Conservation (phyloP, 257 asterid genomes). For the Fraxinus cuspidata region DNA sequence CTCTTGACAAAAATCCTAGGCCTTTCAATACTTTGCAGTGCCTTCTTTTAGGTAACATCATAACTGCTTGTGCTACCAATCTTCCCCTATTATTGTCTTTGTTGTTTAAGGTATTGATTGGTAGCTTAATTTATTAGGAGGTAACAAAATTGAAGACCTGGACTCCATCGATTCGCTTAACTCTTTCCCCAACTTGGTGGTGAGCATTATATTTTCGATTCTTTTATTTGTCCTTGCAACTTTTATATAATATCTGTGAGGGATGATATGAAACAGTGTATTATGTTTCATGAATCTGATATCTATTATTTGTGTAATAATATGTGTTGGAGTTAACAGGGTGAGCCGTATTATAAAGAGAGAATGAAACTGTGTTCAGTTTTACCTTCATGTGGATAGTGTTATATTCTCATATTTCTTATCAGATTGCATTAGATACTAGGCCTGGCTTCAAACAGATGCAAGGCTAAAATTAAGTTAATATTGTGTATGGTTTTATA, state of each 20-base stretch:
- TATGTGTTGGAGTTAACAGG: constrained; percentile 3
- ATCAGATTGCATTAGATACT: neutral
- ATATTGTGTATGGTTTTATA: neutral
- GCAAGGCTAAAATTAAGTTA: neutral
- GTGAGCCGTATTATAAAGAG: neutral
- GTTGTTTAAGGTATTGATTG: constrained; percentile 24
- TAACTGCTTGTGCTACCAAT: neutral
- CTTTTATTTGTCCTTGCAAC: neutral
- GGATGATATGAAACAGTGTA: neutral
- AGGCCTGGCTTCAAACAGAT: neutral
- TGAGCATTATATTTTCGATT: constrained; percentile 40
- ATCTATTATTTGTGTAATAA: neutral
- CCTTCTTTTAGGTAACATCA: constrained; percentile 74
- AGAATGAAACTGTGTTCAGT: neutral
- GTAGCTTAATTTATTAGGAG: constrained; percentile 54
- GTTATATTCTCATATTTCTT: neutral
- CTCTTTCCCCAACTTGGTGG: constrained; percentile 74
- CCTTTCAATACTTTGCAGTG: constrained; percentile 69
- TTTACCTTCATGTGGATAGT: neutral
- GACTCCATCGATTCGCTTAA: constrained; percentile 76
- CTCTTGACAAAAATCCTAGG: constrained; percentile 37
- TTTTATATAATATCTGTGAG: constrained; percentile 4
- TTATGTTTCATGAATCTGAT: neutral
- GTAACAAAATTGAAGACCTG: constrained; percentile 69
- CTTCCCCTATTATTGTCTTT: constrained; percentile 22